Base-by-base conservation (phyloP, 345 rosid genomes). In the Pistacia atlantica region DNA sequence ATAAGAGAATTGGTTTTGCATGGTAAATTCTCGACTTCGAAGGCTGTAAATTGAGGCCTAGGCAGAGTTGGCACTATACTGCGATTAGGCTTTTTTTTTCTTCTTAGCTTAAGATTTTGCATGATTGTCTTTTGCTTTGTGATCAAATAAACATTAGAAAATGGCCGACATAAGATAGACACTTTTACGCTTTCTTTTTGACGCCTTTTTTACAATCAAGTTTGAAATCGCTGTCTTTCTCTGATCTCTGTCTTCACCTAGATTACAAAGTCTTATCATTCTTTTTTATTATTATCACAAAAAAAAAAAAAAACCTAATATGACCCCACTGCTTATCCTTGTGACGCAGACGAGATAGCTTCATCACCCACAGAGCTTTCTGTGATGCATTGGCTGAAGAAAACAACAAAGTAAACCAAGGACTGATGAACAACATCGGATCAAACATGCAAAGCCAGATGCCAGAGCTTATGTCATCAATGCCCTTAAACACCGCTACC, bases 341-440 rank as follows among this genome's bases (percentile, higher is more conserved):
- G 31, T 67, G 16, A 55, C 77, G 86, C 89, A 90, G 95, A 79
- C 85, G 90, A 68, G 95, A 90, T 25, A 87, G 91, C 76, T 90
- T 89, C 83, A 87, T 90, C 31, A 89, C 92, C 51, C 95, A 89
- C 77, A 85, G 95, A 67, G 95, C 95, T 2, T 90, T 90, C 69
- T 90, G 95, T 37, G 95, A 90, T 48, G 95, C 95, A 52, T 66
- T 90, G 49, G 87, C 95, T 3, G 92, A 90, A 81, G 95, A 90
- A 69, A 90, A 91, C 86, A 91, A 76, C 85, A 88, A 89, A 83
- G 88, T 89, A 66, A 91, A 88, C 86, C 90, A 89, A 82, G 89
- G 82, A 51, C 67, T 82, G 33, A 82, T 83, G 76, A 35, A 77
- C 75, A 73, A 69, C 70, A 72, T 67, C 16, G 78, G 76, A 58